Evolutionary conservation across 2,329 filamentous ascomycete genomes (phyloP).

Genomic region (Colletotrichum sp.): DNA sequence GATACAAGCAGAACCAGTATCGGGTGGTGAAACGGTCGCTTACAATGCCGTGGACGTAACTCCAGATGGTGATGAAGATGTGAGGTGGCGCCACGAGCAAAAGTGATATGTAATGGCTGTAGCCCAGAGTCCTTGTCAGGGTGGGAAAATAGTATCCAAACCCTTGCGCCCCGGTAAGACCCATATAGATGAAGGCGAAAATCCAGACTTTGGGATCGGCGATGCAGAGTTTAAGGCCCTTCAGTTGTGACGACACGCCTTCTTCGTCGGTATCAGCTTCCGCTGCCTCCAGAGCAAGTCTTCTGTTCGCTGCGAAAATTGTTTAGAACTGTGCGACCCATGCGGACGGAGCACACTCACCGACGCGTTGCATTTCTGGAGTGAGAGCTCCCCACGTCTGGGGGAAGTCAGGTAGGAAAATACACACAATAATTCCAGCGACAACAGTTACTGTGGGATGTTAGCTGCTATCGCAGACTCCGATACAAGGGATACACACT

Average conservation of each 20-base stretch:
- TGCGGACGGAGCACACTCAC: neutral
- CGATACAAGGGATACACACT: neutral
- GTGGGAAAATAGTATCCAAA: slow-evolving; percentile 20
- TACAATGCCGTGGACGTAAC: slow-evolving; percentile 46
- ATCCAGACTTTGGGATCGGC: slow-evolving; percentile 54
- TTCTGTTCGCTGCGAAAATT: neutral
- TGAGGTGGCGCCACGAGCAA: slow-evolving; percentile 45
- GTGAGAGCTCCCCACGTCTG: slow-evolving; percentile 47
- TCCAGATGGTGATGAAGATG: slow-evolving; percentile 51
- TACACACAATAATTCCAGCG: slow-evolving; percentile 28
- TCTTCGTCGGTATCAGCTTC: slow-evolving; percentile 53
- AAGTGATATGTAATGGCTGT: neutral
- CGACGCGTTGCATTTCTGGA: slow-evolving; percentile 47
- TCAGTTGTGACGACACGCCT: slow-evolving; percentile 50
- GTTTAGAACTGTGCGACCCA: neutral
- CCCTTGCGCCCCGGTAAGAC: slow-evolving; percentile 11
- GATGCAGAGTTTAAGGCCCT: slow-evolving; percentile 55
- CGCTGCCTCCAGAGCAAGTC: slow-evolving; percentile 51
- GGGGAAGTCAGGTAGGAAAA: slow-evolving; percentile 37
- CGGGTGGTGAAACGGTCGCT: slow-evolving; percentile 7
- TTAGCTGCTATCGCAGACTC: neutral
- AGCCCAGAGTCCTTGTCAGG: slow-evolving; percentile 6
- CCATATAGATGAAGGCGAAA: slow-evolving; percentile 26
- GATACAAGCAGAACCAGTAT: slow-evolving; percentile 21
- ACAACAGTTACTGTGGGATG: neutral